phyloP scores from a whole-genome alignment of 108 stramenopile species.

The Pseudonitzschia delicatissima region DNA sequence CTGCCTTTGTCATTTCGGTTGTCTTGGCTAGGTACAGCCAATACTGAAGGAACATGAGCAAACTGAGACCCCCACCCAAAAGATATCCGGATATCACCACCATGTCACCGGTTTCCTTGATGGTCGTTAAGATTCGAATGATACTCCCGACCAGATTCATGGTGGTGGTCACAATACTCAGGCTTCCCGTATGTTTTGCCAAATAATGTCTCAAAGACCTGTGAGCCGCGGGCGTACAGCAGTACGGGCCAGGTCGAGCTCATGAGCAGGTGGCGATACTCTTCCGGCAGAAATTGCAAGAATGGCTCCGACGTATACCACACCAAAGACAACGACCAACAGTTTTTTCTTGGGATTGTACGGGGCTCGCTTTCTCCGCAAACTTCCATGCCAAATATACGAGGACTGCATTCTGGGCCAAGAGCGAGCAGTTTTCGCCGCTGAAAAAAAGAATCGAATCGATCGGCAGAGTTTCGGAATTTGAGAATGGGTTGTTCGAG shows the following conservation, averaged over 20 bases:
- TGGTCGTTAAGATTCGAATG: constrained; percentile 71
- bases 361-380: constrained; percentile 13
- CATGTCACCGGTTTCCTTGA: constrained; percentile 75
- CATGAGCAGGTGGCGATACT: constrained; percentile 55
- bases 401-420: constrained; percentile 55
- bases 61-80: constrained; percentile 47
- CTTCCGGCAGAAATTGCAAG: constrained; percentile 45
- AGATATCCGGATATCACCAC: constrained; percentile 57
- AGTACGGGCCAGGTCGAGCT: constrained; percentile 59
- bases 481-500: too few species aligned
- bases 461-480: too few species aligned
- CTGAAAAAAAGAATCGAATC: too few species aligned
- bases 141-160: constrained; percentile 65
- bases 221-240: constrained; percentile 56
- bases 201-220: constrained; percentile 51
- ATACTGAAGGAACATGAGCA: constrained; percentile 56
- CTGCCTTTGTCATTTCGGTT: constrained; percentile 29
- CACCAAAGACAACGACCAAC: constrained; percentile 29
- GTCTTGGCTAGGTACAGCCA: constrained; percentile 65
- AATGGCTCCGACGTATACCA: constrained; percentile 37
- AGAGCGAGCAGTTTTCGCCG: constrained; percentile 71
- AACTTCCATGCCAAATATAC: constrained; percentile 56
- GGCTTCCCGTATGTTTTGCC: constrained; percentile 74
- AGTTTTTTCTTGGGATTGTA: constrained; percentile 29
- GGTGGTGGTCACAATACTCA: constrained; percentile 59